Base-by-base conservation (phyloP, 306 rosid genomes). In the Cicer arietinum region DNA sequence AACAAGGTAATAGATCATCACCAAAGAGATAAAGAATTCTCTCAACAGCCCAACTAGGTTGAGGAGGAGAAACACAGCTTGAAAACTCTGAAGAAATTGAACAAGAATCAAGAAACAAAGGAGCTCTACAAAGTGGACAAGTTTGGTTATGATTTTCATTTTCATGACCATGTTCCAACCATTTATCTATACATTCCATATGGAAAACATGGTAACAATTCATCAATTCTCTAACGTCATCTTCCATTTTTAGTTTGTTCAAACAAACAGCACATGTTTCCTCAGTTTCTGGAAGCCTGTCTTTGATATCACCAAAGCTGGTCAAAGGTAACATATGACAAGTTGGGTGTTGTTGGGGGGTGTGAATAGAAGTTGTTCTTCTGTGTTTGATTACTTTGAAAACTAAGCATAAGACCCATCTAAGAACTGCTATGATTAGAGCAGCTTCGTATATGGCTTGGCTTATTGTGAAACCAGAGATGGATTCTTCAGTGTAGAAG, bases 41-140 rank as follows among this genome's bases (percentile, higher is more conserved):
- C 73, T 92, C 96, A 10, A 92, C 93, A 6, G 97, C 93, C 97
- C 97, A 92, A 69, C 91, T 92, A 48, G 96, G 96, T 63, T 89
- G 90, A 18, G 86, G 42, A 10, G 82, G 77, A 14, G 86, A 68
- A 53, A 68, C 71, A 53, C 64, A 74, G 37, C 61, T n/a, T 42
- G 81, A 25, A 74, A 76, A 45, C 3, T 75, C 84, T 12, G 84
- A 72, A 53, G 90, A 82, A 0, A 68, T 0, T 7, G 30, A 40
- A 39, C 0, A 74, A 35, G 74, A 54, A 73, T 75, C 80, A 10
- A 30, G 35, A 30, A 89, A 59, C 74, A 92, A 48, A 61, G 97
- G 96, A 30, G 93, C 84, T 48, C 97, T 82, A 50, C 97, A 92
- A 1, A 92, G 88, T 5, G 97, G 97, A 46, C 97, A 92, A 0